Base-by-base conservation (phyloP, 352 stramenopile genomes). In the Pelagophyceae sp. region DNA sequence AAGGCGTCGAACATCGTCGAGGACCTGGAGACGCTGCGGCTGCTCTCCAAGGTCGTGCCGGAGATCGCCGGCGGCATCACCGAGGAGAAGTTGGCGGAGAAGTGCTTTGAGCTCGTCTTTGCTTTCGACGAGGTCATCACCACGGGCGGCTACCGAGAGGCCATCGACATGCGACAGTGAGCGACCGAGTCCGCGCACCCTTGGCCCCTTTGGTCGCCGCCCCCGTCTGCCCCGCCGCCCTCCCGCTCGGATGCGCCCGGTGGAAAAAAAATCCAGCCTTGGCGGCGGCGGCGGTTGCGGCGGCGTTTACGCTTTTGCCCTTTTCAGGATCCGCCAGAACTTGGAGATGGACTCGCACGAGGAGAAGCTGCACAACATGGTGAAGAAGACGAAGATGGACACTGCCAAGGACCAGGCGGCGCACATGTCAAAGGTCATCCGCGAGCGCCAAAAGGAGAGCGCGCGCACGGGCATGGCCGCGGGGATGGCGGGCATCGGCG, bases 1-100 rank as follows among this genome's bases (percentile, higher is more conserved):
- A 98, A 98, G 87, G 96, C 92, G 72, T 97, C 89, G 75, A 99
- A 99, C 86, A 99, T 99, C 83, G 95, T 99, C 60, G 93, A 99
- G 82, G 96, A 99, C 86, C 82, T 99, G 78, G 94, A 98, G 76
- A 99, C 95, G 50, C 92, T 99, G 45, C 92, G 97, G 76, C 81
- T 99, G 76, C 87, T 99, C 45, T 91, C 94, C 38, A 99, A 99
- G 87, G 91, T 98, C 51, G 92, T 98, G 76, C 93, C 94, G 1
- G 94, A 98, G 80, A 95, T 98, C 65, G 95, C 93, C 60, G 92
- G 91, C 32, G 89, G 90, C 45, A 77, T 98, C 29, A 95, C 91
- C 72, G 95, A 99, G 82, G 88, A 93, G 38, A 89, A 92, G 50
- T 94, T 99, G 77, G 90, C 90, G 65, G 93, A 98, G 77, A 95